Evolutionary conservation across 83 land plant genomes (phyloP), one percentile per base, ranked within the genome.

Genomic region (Thuja plicata): DNA sequence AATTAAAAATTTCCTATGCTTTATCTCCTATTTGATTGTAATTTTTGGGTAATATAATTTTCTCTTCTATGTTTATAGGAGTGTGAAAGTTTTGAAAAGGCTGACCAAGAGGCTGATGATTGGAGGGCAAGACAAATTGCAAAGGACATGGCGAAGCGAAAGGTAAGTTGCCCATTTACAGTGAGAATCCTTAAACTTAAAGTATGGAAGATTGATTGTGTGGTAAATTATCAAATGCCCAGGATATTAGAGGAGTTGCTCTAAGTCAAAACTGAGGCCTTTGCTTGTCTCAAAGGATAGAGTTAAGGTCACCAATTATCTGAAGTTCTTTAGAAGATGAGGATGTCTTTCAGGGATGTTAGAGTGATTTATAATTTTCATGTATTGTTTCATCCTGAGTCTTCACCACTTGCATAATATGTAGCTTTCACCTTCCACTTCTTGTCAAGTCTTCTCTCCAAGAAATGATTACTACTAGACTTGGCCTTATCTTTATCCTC

Each of bases 71-170:
- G 43, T 35, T 79, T 87, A 70, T 90, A 98, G 99, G 97, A 95
- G 88, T 88, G 88, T 52, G 96, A 95, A 84, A 86, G 89, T 19
- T 95, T 92, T 88, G 98, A 96, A 21, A 91, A 94, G 88, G 94
- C 90, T 77, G 98, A 96, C 90, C 94, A 87, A 37, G 96, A 94
- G 76, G 99, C 98, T 86, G 99, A 98, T 93, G 99, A 98, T 74
- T 97, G 99, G 99, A 98, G 99, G 90, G 96, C 98, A 55, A 94
- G 96, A 82, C 98, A 97, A 91, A 94, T 98, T 93, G 99, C 99
- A 54, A 97, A 97, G 88, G 96, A 95, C 87, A 97, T 97, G 82
- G 99, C 99, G 0, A 94, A 89, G 86, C 93, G 94, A n/a, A 96
- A 97, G 98, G 99, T 97, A 89, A 50, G 30, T 46, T 46, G 8